Conservation (phyloP, 2,329 filamentous ascomycete genomes). For the Aspergillus pseudotamarii region DNA sequence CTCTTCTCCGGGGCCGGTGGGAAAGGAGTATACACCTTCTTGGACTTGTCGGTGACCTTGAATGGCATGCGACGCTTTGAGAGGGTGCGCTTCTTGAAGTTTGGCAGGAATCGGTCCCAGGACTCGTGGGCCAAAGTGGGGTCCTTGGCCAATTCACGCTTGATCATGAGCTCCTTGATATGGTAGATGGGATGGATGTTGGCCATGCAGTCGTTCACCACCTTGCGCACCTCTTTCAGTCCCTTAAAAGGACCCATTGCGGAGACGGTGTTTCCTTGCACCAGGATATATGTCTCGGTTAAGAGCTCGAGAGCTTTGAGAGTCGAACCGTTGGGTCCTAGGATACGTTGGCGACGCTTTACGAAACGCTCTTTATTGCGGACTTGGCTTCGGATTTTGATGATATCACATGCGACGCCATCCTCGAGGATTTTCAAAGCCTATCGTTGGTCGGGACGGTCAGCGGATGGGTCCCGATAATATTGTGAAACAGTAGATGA, state of each 20-base stretch:
- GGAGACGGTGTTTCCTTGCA: conserved; percentile 93
- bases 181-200: conserved; percentile 91
- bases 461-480: not conserved
- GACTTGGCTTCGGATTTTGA: conserved; percentile 90
- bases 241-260: conserved; percentile 92
- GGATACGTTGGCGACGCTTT: conserved; percentile 87
- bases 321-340: conserved; percentile 88
- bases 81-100: conserved; percentile 93
- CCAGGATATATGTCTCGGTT: conserved; percentile 88
- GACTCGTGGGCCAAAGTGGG: conserved; percentile 82
- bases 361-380: conserved; percentile 94
- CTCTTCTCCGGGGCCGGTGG: conserved; percentile 96
- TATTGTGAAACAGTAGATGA: not conserved
- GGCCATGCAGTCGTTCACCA: conserved; percentile 94
- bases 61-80: conserved; percentile 79
- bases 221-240: conserved; percentile 84
- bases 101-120: conserved; percentile 94
- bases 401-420: conserved; percentile 87
- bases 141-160: conserved; percentile 86
- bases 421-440: conserved; percentile 94
- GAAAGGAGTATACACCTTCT: conserved; percentile 96
- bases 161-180: conserved; percentile 95
- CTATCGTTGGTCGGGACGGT: conserved; percentile 23
- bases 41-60: conserved; percentile 88
- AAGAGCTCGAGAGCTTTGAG: conserved; percentile 92